Evolutionary conservation across 345 rosid species (phyloP).

Genomic region (Salix viminalis): DNA sequence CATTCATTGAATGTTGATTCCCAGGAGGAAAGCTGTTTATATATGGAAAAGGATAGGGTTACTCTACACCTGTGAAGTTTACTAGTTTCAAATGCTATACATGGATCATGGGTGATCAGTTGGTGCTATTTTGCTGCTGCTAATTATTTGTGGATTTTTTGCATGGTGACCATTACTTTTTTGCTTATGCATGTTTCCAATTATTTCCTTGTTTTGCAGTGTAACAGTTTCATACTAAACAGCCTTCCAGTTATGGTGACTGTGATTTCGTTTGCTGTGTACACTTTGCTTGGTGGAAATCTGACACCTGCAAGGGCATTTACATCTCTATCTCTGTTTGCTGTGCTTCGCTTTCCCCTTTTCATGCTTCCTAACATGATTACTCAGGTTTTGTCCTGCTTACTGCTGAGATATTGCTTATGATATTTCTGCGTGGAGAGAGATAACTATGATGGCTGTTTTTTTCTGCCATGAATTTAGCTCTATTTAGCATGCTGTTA

Average conservation of each 20-base stretch:
- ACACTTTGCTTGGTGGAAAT: constrained; percentile 95
- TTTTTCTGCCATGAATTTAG: neutral
- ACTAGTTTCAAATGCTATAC: too few species aligned
- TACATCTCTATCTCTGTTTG: constrained; percentile 86
- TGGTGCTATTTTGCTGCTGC: too few species aligned
- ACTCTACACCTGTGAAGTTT: too few species aligned
- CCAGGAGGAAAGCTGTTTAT: neutral
- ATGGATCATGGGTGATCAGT: too few species aligned
- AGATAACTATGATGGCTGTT: neutral
- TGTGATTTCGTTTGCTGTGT: constrained; percentile 85
- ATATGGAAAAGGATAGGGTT: neutral
- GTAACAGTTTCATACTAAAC: constrained; percentile 73
- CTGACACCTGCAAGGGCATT: constrained; percentile 98
- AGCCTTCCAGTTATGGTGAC: constrained; percentile 92
- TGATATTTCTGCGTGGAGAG: neutral
- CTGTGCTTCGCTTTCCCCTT: constrained; percentile 96
- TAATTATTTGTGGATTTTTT: constrained; percentile 7
- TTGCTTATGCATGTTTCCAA: constrained; percentile 14
- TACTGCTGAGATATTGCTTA: neutral
- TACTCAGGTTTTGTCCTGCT: constrained; percentile 60
- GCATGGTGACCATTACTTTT: neutral
- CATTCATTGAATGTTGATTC: neutral
- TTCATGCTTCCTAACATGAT: constrained; percentile 92
- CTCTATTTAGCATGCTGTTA: neutral
- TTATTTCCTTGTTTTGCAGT: constrained; percentile 52